Conservation (phyloP, 768 basidiomycete species). For the Phallus indusiatus region DNA sequence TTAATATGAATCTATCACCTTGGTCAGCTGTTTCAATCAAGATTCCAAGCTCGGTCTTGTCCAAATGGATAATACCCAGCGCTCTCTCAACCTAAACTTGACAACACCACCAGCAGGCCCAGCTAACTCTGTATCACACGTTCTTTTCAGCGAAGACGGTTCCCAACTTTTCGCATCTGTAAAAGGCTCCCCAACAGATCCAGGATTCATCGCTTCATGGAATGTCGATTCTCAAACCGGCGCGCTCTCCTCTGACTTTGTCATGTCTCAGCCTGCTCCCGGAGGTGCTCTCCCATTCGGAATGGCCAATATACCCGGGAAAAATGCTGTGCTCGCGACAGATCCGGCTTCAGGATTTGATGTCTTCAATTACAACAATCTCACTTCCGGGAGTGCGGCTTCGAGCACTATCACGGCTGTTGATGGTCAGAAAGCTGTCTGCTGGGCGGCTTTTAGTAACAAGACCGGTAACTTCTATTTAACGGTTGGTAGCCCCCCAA, state of each 20-base stretch:
- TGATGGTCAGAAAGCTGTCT: constrained; percentile 31
- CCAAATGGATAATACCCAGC: constrained; percentile 10
- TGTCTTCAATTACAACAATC: constrained; percentile 10
- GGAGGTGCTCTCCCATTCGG: constrained; percentile 14
- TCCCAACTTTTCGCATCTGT: constrained; percentile 14
- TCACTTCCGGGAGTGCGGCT: constrained; percentile 2
- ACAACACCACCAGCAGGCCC: constrained; percentile 16
- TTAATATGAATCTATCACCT: background rate
- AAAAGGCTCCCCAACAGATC: constrained; percentile 14
- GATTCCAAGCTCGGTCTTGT: constrained; percentile 13
- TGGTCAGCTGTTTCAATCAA: constrained; percentile 12
- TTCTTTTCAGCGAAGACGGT: constrained; percentile 15
- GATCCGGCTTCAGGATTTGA: constrained; percentile 12
- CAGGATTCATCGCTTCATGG: constrained; percentile 12
- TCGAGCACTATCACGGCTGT: constrained; percentile 16
- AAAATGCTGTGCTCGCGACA: constrained; percentile 13
- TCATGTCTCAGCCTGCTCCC: constrained; percentile 4
- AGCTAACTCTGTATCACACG: constrained; percentile 10
- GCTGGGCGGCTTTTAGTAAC: constrained; percentile 34
- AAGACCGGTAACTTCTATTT: constrained; percentile 38
- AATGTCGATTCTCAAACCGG: constrained; percentile 9
- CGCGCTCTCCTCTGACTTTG: constrained; percentile 11
- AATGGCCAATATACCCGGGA: constrained; percentile 12
- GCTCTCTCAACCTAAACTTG: constrained; percentile 14
- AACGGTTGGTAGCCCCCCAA: constrained; percentile 14